Base-by-base conservation (phyloP, 2,329 filamentous ascomycete species). In the Trichoderma afroharzianum region DNA sequence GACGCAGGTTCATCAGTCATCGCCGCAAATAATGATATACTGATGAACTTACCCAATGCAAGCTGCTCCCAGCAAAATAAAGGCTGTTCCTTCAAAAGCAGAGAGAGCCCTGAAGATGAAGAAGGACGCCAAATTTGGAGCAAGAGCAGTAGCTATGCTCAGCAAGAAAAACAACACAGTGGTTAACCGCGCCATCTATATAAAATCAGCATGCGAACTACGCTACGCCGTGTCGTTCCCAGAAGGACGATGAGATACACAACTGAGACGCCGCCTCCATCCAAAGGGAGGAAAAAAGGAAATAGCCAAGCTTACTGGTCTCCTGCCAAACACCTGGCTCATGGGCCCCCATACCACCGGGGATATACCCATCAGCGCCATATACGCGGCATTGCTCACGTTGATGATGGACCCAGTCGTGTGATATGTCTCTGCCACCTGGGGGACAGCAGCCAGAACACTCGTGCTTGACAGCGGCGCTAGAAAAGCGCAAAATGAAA, bases 401-500 rank as follows among this genome's bases (percentile, higher is more conserved):
- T 93, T 93, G 78, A 95, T 90, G 71, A 94, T 86, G 11, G 87
- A 87, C 6, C 90, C 91, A 0, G 88, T 91, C 0, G 91, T 93
- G 50, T 83, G 74, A 78, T 88, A 93, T 8, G 88, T 89, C 4
- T 78, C 79, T 2, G 92, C 91, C 6, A 95, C 90, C 79, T 95
- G 92, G 1, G 92, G 92, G 1, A 92, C 88, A 2, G 92, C 93
- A 1, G 92, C 87, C 14, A 95, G 81, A 9, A 95, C 88, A 1
- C 91, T 90, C 0, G 92, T 95, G 50, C 90, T 93, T 14, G 90
- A 92, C 28, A 93, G 88, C 0, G 93, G 93, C 1, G 93, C 90
- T 58, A 95, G 83, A 74, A 95, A 93, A 30, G 91, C 89, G 81
- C 92, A 94, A 77, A 91, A 93, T 0, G 92, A 91, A 67, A 95